phyloP scores from a whole-genome alignment of 202 grass and related monocot genomes.

The Cymbopogon flexuosus region DNA sequence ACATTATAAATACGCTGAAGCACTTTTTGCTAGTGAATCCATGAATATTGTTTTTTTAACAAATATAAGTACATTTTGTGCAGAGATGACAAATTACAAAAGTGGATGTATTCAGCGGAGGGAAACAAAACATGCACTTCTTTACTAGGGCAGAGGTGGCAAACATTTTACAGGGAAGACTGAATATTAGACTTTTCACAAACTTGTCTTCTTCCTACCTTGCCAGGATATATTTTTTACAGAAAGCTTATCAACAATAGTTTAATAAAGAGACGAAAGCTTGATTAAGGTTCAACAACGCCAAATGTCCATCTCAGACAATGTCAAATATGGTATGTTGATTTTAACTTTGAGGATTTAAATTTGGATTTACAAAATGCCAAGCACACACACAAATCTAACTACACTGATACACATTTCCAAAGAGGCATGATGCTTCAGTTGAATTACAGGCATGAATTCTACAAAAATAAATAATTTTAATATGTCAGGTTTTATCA shows the following conservation, averaged over 20 bases:
- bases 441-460: neutral
- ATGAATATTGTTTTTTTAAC: neutral
- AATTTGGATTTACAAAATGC: neutral
- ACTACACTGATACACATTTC: neutral
- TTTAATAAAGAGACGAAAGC: conserved; percentile 1
- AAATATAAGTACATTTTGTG: neutral
- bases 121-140: neutral
- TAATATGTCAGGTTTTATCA: neutral
- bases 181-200: neutral
- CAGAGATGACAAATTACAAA: neutral
- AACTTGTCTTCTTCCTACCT: neutral
- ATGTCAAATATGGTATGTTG: neutral
- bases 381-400: neutral
- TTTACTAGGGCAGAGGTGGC: neutral
- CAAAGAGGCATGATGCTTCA: neutral
- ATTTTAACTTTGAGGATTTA: conserved; percentile 27
- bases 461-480: neutral
- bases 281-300: neutral
- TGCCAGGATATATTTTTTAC: neutral
- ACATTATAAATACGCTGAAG: neutral
- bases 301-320: conserved; percentile 5
- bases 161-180: conserved; percentile 9
- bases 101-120: neutral
- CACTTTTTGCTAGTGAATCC: neutral
- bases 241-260: neutral